phyloP scores from a whole-genome alignment of 2,329 filamentous ascomycete genomes.

The Hypoxylon sp. region DNA sequence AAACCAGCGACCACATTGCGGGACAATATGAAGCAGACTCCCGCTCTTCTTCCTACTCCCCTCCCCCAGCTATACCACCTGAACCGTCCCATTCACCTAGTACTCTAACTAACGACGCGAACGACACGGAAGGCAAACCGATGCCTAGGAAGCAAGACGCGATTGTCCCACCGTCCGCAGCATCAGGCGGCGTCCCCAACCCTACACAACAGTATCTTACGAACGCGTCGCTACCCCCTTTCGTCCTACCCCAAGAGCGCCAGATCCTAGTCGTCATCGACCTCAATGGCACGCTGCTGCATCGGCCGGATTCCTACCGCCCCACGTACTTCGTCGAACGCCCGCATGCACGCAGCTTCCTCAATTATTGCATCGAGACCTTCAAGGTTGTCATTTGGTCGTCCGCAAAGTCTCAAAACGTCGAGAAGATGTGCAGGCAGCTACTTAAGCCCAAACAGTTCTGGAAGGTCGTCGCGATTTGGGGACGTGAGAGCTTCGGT shows the following conservation, averaged over 20 bases:
- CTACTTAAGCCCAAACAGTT: slow-evolving; percentile 72
- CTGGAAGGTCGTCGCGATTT: slow-evolving; percentile 74
- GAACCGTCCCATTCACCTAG: slow-evolving; percentile 1
- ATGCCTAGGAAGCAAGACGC: slow-evolving; percentile 20
- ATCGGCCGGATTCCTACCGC: slow-evolving; percentile 70
- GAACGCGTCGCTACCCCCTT: slow-evolving; percentile 63
- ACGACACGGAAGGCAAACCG: background rate
- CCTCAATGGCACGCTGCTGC: slow-evolving; percentile 91
- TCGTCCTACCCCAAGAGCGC: slow-evolving; percentile 63
- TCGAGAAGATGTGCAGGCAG: slow-evolving; percentile 74
- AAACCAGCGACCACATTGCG: background rate
- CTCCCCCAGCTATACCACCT: background rate
- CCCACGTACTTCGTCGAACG: slow-evolving; percentile 74
- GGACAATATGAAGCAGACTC: background rate
- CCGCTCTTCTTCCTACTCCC: background rate
- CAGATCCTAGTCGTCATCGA: slow-evolving; percentile 88
- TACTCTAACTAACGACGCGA: background rate
- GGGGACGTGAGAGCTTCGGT: slow-evolving; percentile 83
- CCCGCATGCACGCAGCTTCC: slow-evolving; percentile 77
- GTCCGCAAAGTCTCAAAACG: slow-evolving; percentile 82
- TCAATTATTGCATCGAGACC: slow-evolving; percentile 79
- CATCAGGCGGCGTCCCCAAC: slow-evolving; percentile 72
- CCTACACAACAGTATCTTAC: slow-evolving; percentile 74
- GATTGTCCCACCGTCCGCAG: slow-evolving; percentile 47
- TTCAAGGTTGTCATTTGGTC: slow-evolving; percentile 94